A percentile compares a stretch with the other conserved stretches of the same genome.
These are phyloP conservation scores for Bidens hawaiensis DNA, from an alignment of 140 eudicot genomes.

Conservation along the genomic window DNA sequence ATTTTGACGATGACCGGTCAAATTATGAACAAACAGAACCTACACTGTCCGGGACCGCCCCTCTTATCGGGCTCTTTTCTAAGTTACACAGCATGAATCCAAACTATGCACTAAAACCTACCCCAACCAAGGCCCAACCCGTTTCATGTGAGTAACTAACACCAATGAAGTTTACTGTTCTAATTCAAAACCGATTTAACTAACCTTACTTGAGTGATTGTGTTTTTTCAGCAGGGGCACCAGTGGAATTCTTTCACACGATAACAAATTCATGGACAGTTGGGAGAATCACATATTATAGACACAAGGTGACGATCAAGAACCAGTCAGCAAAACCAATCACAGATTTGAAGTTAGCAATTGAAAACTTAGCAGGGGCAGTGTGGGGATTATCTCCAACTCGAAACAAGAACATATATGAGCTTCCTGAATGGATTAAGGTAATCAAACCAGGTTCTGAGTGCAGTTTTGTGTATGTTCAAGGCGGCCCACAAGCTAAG, in stretches of 20 bases:
- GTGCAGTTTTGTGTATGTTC: conserved; percentile 70
- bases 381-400: conserved; percentile 72
- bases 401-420: conserved; percentile 50
- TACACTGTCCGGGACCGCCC: conserved; percentile 73
- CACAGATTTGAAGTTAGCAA: conserved; percentile 47
- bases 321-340: conserved; percentile 66
- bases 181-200: neutral
- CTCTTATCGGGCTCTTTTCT: conserved; percentile 82
- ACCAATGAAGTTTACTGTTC: neutral
- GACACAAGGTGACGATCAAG: conserved; percentile 81
- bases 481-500: conserved; percentile 97
- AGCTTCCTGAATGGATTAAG: conserved; percentile 64
- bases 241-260: conserved; percentile 66
- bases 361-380: conserved; percentile 70
- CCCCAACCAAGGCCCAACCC: conserved; percentile 13
- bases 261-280: conserved; percentile 75
- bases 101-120: conserved; percentile 22
- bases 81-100: conserved; percentile 41
- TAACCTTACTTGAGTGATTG: conserved; percentile 10
- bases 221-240: conserved; percentile 31
- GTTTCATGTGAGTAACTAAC: conserved; percentile 34
- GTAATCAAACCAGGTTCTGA: conserved; percentile 63
- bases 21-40: conserved; percentile 91
- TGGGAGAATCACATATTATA: conserved; percentile 47
- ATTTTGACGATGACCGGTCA: conserved; percentile 57